Evolutionary conservation across 1,139 yeast genomes (phyloP), one percentile per base, ranked within the genome.

Genomic region (Candida buenavistaensis): DNA sequence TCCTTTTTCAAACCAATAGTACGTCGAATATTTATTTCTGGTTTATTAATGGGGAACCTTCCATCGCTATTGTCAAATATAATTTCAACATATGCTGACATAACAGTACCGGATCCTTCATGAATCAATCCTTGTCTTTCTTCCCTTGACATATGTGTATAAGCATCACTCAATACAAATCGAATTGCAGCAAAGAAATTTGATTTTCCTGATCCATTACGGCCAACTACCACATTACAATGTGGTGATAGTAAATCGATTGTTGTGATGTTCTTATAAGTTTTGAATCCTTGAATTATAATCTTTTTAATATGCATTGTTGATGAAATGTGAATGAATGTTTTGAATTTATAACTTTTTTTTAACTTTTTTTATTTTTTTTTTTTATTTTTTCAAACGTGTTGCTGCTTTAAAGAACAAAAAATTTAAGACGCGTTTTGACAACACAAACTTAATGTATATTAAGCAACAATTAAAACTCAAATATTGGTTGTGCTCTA

Each of bases 191-290:
- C 92, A 59, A 92, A 92, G 62, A 94, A 86, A 59, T 92, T 92
- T 33, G 96, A 87, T 58, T 92, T 92, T 11, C 99, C 99, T 6
- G 96, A 85, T 11, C 99, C 99, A 59, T 92, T 92, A 35, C 96
- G 68, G 3, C 99, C 99, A 20, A 92, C 88, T 10, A 92, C 89
- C 19, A 90, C 95, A 59, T 92, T 92, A 55, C 83, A 86, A 40
- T 79, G 77, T 0, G 95, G 94, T 0, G 95, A 83, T 34, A 92
- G 66, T 19, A 75, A 71, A 31, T 86, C 95, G 12, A 92, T 78
- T 7, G 78, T 74, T 0, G 96, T 87, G 33, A 87, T 80, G 55
- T 86, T 84, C 64, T 86, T 84, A 59, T 89, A 92, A 42, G 98
- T 90, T 62, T 89, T 89, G 69, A 92, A 92, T 29, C 98, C 98